Conservation (phyloP, 139 green algal genomes). For the Pseudopediastrum boryanum region DNA sequence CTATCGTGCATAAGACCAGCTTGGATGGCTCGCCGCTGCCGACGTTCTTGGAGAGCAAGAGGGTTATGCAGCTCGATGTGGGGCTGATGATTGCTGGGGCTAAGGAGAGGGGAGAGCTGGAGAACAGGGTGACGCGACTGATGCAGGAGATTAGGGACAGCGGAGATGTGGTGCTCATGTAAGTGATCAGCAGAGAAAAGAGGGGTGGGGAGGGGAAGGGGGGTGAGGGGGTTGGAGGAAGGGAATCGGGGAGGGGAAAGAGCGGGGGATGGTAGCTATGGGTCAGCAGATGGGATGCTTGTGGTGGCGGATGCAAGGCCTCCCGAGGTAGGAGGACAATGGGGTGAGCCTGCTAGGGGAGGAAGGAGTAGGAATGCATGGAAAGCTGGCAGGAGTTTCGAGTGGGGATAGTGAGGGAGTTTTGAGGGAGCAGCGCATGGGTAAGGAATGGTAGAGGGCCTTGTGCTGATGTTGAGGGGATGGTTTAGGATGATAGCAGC, state of each 20-base stretch:
- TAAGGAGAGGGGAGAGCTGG: conserved; percentile 97
- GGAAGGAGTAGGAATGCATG: too few species aligned
- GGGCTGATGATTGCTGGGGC: conserved; percentile 89
- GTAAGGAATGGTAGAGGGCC: too few species aligned
- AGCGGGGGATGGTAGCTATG: background rate
- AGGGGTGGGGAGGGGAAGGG: background rate
- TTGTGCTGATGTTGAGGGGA: too few species aligned
- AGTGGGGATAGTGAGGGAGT: too few species aligned
- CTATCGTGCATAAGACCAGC: conserved; percentile 72
- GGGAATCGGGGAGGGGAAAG: too few species aligned
- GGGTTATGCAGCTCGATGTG: conserved; percentile 95
- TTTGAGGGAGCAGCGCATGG: too few species aligned
- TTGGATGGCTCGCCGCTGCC: conserved; percentile 76
- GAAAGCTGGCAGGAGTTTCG: too few species aligned
- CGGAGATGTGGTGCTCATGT: conserved; percentile 94
- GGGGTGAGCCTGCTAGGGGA: too few species aligned
- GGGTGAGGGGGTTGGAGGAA: too few species aligned
- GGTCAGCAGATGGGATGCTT: background rate
- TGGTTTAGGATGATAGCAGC: too few species aligned
- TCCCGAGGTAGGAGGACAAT: too few species aligned
- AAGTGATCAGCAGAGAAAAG: conserved; percentile 15
- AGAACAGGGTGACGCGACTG: conserved; percentile 91
- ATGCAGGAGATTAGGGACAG: conserved; percentile 75
- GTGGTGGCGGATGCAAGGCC: too few species aligned
- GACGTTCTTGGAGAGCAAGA: conserved; percentile 85